Percentiles rank a stretch among this genome's conserved stretches.
These are phyloP conservation scores for Asterochloris sp. DNA, from an alignment of 139 green algal species.

Conservation along the genomic window DNA sequence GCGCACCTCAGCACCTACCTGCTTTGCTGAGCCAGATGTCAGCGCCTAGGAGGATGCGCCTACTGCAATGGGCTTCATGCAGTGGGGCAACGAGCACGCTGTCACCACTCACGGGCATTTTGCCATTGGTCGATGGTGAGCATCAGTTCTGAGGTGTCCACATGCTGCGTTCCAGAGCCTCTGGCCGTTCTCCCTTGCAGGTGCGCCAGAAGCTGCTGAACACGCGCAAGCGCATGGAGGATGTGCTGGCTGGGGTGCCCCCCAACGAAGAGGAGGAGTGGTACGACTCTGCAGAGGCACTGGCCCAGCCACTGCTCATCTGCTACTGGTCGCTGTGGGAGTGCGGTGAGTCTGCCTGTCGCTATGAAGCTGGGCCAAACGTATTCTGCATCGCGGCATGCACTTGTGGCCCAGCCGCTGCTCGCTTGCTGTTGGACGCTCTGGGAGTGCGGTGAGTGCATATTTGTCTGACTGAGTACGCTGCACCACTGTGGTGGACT, in stretches of 20 bases:
- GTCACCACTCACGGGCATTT: background rate
- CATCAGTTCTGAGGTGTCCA: background rate
- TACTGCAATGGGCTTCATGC: background rate
- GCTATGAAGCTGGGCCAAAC: background rate
- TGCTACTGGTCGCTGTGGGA: constrained; percentile 90
- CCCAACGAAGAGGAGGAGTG: constrained; percentile 30
- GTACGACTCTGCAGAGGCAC: constrained; percentile 59
- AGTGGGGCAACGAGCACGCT: background rate
- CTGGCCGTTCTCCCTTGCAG: constrained; percentile 25
- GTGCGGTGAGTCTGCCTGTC: constrained; percentile 27
- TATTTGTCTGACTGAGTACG: no score
- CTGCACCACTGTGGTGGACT: no score
- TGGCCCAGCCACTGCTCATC: constrained; percentile 73
- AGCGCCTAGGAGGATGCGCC: no score
- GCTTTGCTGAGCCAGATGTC: no score
- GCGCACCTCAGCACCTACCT: no score
- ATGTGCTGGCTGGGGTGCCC: constrained; percentile 59
- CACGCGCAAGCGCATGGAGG: constrained; percentile 83
- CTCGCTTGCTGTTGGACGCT: background rate
- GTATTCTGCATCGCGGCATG: background rate
- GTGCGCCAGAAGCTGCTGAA: constrained; percentile 81
- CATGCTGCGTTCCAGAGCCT: background rate
- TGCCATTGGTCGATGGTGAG: background rate
- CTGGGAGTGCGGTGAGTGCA: no score
- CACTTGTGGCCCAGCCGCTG: background rate